Conservation (phyloP, 768 basidiomycete genomes). For the Russula ochroleuca region DNA sequence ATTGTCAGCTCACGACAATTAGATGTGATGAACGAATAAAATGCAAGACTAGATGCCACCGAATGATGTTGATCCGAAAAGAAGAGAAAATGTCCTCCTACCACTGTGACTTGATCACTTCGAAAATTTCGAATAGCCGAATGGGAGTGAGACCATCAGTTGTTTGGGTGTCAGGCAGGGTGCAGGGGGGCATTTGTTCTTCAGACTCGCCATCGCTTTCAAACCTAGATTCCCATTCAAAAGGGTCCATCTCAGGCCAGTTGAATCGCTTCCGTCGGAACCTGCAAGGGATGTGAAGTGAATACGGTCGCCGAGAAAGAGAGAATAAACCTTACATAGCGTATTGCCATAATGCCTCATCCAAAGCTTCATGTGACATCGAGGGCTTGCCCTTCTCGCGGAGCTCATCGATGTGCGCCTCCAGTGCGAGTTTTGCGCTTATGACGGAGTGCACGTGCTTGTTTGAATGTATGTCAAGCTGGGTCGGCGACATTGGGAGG, state of each 20-base stretch:
- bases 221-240: conserved; percentile 8
- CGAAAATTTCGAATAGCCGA: conserved; percentile 25
- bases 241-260: conserved; percentile 45
- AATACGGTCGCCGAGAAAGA: conserved; percentile 5
- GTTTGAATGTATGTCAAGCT: conserved; percentile 73
- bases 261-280: conserved; percentile 66
- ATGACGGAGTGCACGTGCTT: conserved; percentile 63
- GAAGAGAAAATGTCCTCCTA: background rate
- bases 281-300: conserved; percentile 35
- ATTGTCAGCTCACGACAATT: background rate
- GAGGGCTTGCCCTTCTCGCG: conserved; percentile 28
- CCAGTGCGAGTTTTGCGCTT: conserved; percentile 55
- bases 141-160: conserved; percentile 25
- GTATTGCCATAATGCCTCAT: conserved; percentile 51
- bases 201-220: conserved; percentile 1
- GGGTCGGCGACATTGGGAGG: conserved; percentile 51
- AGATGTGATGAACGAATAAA: background rate
- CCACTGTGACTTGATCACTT: conserved; percentile 15
- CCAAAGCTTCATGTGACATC: conserved; percentile 34
- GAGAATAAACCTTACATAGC: conserved; percentile 44
- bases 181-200: background rate
- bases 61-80: background rate
- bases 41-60: background rate
- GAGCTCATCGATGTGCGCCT: conserved; percentile 43
- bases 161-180: conserved; percentile 2